Percentiles rank a stretch among this genome's conserved stretches.
Conservation (phyloP, 148 eudicot genomes). For the Vaccinium myrtillus region DNA sequence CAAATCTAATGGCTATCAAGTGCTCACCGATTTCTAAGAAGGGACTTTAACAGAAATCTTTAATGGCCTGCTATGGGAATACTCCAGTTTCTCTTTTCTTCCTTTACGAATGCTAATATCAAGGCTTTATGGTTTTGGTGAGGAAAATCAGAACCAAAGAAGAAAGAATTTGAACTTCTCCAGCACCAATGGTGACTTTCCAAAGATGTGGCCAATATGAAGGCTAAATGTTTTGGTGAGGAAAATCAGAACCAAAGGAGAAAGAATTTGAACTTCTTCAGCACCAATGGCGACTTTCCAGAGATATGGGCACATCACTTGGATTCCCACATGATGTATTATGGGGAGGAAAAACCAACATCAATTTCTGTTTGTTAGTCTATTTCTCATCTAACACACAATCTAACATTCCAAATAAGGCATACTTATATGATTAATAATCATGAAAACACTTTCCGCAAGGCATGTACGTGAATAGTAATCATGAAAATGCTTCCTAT, state of each 20-base stretch:
- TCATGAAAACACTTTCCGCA: neutral
- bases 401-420: neutral
- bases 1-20: neutral
- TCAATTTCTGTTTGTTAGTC: neutral
- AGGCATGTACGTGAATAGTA: neutral
- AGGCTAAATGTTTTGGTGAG: no score
- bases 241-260: neutral
- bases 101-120: neutral
- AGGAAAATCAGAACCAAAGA: neutral
- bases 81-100: neutral
- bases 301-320: neutral
- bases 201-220: neutral
- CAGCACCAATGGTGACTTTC: neutral
- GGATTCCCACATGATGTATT: neutral
- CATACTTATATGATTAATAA: neutral
- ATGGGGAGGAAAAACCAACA: neutral
- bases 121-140: neutral
- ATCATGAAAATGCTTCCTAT: neutral
- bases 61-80: slow-evolving; percentile 1
- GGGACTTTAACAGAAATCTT: neutral
- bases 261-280: slow-evolving; percentile 1
- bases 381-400: neutral
- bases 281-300: neutral
- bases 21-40: neutral
- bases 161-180: slow-evolving; percentile 3